Evolutionary conservation across 2,329 filamentous ascomycete species (phyloP).

Genomic region (Ophiostoma triangulosporum): DNA sequence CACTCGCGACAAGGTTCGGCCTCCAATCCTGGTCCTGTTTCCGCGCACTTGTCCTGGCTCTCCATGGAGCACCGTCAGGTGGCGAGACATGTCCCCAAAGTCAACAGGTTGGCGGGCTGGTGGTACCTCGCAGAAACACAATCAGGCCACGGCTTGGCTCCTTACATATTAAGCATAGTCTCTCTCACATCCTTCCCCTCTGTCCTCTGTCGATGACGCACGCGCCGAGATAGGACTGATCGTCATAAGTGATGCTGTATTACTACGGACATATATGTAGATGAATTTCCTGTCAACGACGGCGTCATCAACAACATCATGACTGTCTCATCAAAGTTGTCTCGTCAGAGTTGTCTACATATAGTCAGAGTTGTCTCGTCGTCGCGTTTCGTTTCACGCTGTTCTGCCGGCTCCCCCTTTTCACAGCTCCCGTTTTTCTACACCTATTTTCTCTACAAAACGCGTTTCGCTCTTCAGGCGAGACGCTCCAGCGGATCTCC

Average conservation of each 20-base stretch:
- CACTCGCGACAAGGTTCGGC: neutral
- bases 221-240: slow-evolving; percentile 6
- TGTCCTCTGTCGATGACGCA: neutral
- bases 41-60: too few species aligned
- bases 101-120: neutral
- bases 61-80: neutral
- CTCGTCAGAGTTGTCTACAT: too few species aligned
- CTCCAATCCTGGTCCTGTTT: neutral
- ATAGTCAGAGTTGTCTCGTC: too few species aligned
- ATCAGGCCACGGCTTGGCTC: too few species aligned
- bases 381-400: neutral
- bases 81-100: neutral
- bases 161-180: too few species aligned
- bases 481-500: too few species aligned
- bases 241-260: neutral
- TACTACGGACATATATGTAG: too few species aligned
- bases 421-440: neutral
- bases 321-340: too few species aligned
- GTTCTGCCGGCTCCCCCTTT: neutral
- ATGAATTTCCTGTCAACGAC: too few species aligned
- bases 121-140: too few species aligned
- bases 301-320: too few species aligned
- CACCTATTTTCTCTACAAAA: neutral
- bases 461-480: neutral
- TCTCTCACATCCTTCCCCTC: neutral